These are phyloP conservation scores for Dipteronia sinensis DNA, from an alignment of 345 rosid species.

Conservation along the genomic window DNA sequence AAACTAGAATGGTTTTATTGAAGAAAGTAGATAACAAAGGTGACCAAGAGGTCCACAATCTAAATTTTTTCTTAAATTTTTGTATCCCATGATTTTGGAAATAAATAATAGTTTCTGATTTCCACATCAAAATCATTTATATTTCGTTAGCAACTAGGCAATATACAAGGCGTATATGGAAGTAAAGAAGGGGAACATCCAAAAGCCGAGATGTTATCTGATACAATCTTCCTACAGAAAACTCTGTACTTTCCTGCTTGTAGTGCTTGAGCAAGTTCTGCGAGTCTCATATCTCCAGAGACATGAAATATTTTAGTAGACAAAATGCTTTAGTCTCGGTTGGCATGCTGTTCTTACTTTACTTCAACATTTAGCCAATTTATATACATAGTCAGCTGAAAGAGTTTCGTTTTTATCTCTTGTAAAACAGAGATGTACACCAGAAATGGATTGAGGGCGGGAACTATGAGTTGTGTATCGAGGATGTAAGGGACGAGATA, in stretches of 20 bases:
- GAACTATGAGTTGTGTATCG: constrained; percentile 93
- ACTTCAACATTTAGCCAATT: not conserved
- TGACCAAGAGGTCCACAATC: not conserved
- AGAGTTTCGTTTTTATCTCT: not conserved
- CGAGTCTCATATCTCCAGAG: constrained; percentile 71
- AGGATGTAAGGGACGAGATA: constrained; percentile 95
- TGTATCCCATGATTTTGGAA: not conserved
- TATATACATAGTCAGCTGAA: constrained; percentile 3
- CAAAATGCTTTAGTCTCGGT: not conserved
- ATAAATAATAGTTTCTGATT: not conserved
- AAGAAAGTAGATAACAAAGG: not conserved
- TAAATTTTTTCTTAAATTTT: not conserved
- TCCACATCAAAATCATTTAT: not conserved
- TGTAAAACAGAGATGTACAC: constrained; percentile 83
- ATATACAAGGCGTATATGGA: constrained; percentile 41
- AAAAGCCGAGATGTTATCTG: constrained; percentile 78
- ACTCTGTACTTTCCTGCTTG: constrained; percentile 87
- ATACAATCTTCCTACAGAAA: constrained; percentile 92
- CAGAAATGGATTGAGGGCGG: constrained; percentile 99
- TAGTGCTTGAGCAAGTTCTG: constrained; percentile 54
- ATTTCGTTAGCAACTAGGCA: not conserved
- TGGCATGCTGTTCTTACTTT: constrained; percentile 2
- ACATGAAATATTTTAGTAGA: constrained; percentile 34
- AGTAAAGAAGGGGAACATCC: constrained; percentile 95
- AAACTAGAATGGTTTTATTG: not conserved